These are phyloP conservation scores for Magnaporthales sp. DNA, from an alignment of 2,329 filamentous ascomycete genomes.

Conservation along the genomic window DNA sequence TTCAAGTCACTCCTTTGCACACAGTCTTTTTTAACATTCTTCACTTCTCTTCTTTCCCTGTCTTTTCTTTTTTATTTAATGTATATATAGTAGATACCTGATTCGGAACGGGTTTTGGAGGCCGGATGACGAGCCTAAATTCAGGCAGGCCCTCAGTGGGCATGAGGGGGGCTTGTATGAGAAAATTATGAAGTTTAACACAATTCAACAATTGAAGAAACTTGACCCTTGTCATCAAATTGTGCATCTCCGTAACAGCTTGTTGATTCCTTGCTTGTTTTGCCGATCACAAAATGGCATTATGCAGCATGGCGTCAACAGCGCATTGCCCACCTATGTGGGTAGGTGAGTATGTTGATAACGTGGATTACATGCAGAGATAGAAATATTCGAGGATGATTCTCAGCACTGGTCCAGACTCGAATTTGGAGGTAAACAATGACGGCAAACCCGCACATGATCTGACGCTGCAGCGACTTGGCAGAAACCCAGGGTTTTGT, in stretches of 20 bases:
- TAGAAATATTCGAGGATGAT: background rate
- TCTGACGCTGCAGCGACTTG: background rate
- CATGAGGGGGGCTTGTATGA: background rate
- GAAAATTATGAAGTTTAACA: background rate
- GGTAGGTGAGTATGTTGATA: background rate
- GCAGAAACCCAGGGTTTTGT: background rate
- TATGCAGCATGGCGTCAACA: background rate
- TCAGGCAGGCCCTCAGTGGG: background rate
- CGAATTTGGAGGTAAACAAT: background rate
- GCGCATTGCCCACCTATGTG: background rate
- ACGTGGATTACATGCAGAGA: background rate
- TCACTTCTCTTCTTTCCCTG: background rate
- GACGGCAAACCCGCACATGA: background rate
- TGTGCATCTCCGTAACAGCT: background rate
- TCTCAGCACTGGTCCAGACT: background rate
- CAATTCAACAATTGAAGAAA: background rate
- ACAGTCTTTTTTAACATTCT: background rate
- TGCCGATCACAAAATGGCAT: background rate
- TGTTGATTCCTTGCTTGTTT: background rate
- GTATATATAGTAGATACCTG: background rate
- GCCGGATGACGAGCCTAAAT: background rate
- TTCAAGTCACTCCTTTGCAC: slow-evolving; percentile 1
- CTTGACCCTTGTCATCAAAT: background rate
- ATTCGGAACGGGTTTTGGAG: background rate
- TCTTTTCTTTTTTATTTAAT: background rate